A percentile compares a stretch with the other conserved stretches of the same genome.
Evolutionary conservation across 2,329 filamentous ascomycete genomes (phyloP).

Genomic region (Fusarium nelsonii): DNA sequence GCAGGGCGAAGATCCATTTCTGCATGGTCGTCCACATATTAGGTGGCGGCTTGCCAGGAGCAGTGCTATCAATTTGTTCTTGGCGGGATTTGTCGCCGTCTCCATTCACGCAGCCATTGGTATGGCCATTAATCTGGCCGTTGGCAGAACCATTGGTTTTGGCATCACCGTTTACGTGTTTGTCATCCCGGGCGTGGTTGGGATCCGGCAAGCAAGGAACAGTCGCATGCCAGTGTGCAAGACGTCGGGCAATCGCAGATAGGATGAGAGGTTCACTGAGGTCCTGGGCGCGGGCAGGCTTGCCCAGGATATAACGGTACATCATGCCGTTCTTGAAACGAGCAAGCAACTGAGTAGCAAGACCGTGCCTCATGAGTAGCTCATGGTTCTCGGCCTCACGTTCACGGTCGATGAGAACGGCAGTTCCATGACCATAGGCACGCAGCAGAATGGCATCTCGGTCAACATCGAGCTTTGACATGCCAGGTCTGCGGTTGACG

Average conservation of each 20-base stretch:
- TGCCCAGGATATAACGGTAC: constrained; percentile 89
- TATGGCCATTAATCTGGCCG: constrained; percentile 50
- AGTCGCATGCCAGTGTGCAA: constrained; percentile 93
- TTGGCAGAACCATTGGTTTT: constrained; percentile 49
- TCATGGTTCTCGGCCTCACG: constrained; percentile 85
- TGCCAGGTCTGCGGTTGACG: constrained; percentile 74
- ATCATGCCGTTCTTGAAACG: constrained; percentile 96
- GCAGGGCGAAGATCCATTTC: constrained; percentile 92
- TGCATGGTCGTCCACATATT: constrained; percentile 97
- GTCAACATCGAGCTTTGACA: constrained; percentile 80
- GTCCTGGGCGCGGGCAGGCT: constrained; percentile 83
- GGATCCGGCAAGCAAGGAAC: constrained; percentile 67
- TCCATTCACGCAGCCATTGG: constrained; percentile 46
- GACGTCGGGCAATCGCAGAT: constrained; percentile 82
- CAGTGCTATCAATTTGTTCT: constrained; percentile 62
- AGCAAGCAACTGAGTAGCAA: constrained; percentile 88
- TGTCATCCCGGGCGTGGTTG: constrained; percentile 35
- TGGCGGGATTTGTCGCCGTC: constrained; percentile 51
- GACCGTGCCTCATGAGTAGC: constrained; percentile 82
- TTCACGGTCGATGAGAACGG: constrained; percentile 95
- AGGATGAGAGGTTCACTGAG: constrained; percentile 81
- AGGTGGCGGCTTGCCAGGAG: constrained; percentile 78
- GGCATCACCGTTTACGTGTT: constrained; percentile 53
- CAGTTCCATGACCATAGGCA: constrained; percentile 94
- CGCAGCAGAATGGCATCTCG: constrained; percentile 87